Conservation (phyloP, 176 grass and related monocot species). For the Secale cereale region DNA sequence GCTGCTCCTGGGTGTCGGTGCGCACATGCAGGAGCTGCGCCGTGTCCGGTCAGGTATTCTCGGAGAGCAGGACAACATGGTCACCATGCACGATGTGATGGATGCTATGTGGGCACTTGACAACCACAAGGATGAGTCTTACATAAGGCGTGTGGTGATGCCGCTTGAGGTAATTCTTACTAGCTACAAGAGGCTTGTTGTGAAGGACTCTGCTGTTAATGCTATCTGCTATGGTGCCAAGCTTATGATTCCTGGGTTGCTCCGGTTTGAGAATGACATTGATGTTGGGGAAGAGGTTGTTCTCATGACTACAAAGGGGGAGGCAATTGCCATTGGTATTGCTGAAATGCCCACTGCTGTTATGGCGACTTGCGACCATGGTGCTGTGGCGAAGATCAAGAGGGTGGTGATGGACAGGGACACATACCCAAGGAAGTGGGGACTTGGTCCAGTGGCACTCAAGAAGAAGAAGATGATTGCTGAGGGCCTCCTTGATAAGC, state of each 20-base stretch:
- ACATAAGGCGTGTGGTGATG: constrained; percentile 80
- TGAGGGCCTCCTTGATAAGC: constrained; percentile 74
- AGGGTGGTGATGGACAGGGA: constrained; percentile 97
- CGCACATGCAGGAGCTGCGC: constrained; percentile 92
- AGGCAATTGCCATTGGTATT: constrained; percentile 81
- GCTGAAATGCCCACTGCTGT: constrained; percentile 93
- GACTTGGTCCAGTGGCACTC: constrained; percentile 69
- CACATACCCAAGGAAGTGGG: constrained; percentile 93
- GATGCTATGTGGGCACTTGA: constrained; percentile 76
- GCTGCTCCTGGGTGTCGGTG: constrained; percentile 73
- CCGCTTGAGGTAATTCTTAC: constrained; percentile 76
- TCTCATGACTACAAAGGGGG: constrained; percentile 88
- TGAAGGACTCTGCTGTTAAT: constrained; percentile 90
- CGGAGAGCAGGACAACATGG: constrained; percentile 84
- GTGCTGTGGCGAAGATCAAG: constrained; percentile 74
- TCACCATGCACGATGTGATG: constrained; percentile 93
- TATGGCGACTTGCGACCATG: constrained; percentile 94
- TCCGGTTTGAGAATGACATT: constrained; percentile 84
- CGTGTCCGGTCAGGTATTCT: constrained; percentile 76
- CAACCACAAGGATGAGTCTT: constrained; percentile 67
- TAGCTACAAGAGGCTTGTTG: constrained; percentile 91
- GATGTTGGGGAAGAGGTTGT: constrained; percentile 81
- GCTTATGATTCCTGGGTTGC: constrained; percentile 87
- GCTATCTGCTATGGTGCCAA: constrained; percentile 96
- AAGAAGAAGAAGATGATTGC: constrained; percentile 87